phyloP scores from a whole-genome alignment of 306 rosid genomes.

The Carpinus viminea region DNA sequence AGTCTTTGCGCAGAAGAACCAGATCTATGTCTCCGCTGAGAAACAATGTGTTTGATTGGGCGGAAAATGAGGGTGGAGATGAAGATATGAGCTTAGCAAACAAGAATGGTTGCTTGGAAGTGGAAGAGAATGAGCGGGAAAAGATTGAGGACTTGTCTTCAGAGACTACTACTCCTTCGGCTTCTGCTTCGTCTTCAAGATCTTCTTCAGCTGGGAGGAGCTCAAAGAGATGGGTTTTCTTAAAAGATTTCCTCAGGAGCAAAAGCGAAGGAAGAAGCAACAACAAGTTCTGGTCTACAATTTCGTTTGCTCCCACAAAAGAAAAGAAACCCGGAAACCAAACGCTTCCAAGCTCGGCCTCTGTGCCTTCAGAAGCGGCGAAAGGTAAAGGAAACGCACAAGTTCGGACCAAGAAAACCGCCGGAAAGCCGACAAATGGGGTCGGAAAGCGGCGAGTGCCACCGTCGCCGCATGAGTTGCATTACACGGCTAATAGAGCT shows the following conservation, averaged over 20 bases:
- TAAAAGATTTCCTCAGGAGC: constrained; percentile 91
- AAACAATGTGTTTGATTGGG: constrained; percentile 51
- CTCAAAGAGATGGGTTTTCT: constrained; percentile 84
- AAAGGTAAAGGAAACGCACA: constrained; percentile 33
- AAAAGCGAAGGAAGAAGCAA: constrained; percentile 94
- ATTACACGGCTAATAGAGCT: constrained; percentile 85
- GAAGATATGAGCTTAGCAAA: not conserved
- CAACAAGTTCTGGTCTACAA: constrained; percentile 87
- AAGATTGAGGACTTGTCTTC: constrained; percentile 40
- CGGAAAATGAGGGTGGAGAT: constrained; percentile 33
- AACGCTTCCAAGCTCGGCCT: not conserved
- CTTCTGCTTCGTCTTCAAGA: constrained; percentile 79
- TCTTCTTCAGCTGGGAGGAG: constrained; percentile 94
- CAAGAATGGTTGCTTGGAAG: constrained; percentile 27
- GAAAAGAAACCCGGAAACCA: constrained; percentile 58
- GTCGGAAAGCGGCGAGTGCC: constrained; percentile 78
- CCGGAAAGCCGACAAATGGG: constrained; percentile 66
- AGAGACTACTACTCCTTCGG: constrained; percentile 56
- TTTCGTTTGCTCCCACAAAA: constrained; percentile 65
- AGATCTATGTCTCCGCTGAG: constrained; percentile 94
- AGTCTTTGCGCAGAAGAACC: constrained; percentile 72
- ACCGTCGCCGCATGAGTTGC: constrained; percentile 88
- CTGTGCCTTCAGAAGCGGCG: constrained; percentile 29
- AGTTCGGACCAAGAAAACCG: constrained; percentile 46
- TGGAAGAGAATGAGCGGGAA: constrained; percentile 34